Percentiles rank a stretch among this genome's conserved stretches.
phyloP scores from a whole-genome alignment of 1,139 yeast species.

The Arxiozyma telluris region DNA sequence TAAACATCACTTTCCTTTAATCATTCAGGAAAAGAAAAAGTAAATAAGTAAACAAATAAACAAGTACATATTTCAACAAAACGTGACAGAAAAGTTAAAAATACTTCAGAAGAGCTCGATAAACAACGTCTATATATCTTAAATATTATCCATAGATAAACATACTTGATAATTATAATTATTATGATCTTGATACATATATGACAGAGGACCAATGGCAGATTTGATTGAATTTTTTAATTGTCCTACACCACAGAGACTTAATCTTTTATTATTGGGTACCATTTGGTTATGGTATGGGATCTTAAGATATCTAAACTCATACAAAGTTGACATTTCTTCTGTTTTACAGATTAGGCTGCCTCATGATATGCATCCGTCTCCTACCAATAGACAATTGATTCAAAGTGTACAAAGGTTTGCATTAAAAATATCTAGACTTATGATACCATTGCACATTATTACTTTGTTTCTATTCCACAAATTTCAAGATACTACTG shows the following conservation, averaged over 20 bases:
- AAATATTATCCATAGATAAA: no score
- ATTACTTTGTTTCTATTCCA: slow-evolving; percentile 5
- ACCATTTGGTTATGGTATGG: slow-evolving; percentile 47
- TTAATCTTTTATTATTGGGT: slow-evolving; percentile 35
- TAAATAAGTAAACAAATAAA: no score
- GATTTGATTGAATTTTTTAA: background rate
- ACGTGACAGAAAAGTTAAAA: no score
- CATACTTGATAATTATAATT: no score
- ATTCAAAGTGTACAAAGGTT: slow-evolving; percentile 17
- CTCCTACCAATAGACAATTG: slow-evolving; percentile 21
- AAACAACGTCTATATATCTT: background rate
- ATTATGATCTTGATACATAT: background rate
- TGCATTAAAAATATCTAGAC: slow-evolving; percentile 23
- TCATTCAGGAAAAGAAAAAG: no score
- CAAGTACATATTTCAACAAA: no score
- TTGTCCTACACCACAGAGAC: slow-evolving; percentile 42
- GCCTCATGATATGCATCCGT: slow-evolving; percentile 22
- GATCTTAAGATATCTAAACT: slow-evolving; percentile 33
- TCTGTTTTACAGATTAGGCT: slow-evolving; percentile 32
- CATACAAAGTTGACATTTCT: slow-evolving; percentile 35
- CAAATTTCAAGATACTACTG: slow-evolving; percentile 4
- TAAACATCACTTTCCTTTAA: background rate
- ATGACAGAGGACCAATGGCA: background rate
- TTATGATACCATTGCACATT: slow-evolving; percentile 26
- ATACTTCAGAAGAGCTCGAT: background rate